Conservation (phyloP, 2,329 filamentous ascomycete species). For the Penicillium sp. region DNA sequence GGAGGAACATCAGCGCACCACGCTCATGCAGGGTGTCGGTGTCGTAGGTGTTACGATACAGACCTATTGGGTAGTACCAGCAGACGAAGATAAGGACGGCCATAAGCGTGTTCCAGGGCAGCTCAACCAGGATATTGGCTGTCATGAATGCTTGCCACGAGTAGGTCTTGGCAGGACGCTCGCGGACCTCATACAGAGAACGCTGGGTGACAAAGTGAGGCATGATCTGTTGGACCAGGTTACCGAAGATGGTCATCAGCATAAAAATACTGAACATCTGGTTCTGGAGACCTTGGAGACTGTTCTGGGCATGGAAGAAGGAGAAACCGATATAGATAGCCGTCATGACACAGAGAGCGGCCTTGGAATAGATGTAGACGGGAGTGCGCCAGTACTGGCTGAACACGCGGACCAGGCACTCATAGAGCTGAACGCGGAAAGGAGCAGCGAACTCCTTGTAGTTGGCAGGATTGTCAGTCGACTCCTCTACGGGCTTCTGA, state of each 20-base stretch:
- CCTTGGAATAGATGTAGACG: slow-evolving; percentile 83
- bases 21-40: slow-evolving; percentile 48
- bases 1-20: slow-evolving; percentile 64
- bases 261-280: slow-evolving; percentile 92
- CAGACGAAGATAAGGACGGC: slow-evolving; percentile 62
- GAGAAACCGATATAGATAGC: slow-evolving; percentile 81
- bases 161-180: slow-evolving; percentile 67
- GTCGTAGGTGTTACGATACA: slow-evolving; percentile 43
- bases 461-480: slow-evolving; percentile 49
- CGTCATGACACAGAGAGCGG: slow-evolving; percentile 62
- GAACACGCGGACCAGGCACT: slow-evolving; percentile 73
- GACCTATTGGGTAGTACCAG: slow-evolving; percentile 66
- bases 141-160: slow-evolving; percentile 72
- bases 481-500: slow-evolving; percentile 39
- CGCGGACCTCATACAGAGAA: slow-evolving; percentile 59
- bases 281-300: slow-evolving; percentile 78
- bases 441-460: slow-evolving; percentile 80
- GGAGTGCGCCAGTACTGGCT: slow-evolving; percentile 91
- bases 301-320: slow-evolving; percentile 73
- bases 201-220: slow-evolving; percentile 60
- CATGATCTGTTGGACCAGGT: slow-evolving; percentile 54
- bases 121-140: slow-evolving; percentile 69
- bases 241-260: slow-evolving; percentile 75
- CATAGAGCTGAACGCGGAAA: slow-evolving; percentile 64
- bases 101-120: slow-evolving; percentile 64